These are phyloP conservation scores for Pseudopyricularia javanii DNA, from an alignment of 2,329 filamentous ascomycete genomes.

Conservation along the genomic window DNA sequence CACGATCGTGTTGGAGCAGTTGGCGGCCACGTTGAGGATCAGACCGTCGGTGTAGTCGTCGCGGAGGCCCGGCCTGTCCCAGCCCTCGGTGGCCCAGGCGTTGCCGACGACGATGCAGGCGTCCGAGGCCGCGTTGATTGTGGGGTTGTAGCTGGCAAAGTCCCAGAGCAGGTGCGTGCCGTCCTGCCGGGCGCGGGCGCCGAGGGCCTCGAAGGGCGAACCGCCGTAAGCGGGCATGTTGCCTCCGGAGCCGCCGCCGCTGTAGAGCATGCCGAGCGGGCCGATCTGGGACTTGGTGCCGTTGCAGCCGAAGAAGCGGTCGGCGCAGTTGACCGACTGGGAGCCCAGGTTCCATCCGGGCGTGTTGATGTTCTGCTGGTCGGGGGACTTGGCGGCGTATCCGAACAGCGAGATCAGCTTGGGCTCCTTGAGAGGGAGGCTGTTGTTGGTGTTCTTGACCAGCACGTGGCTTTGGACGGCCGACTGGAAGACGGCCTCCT, in stretches of 20 bases:
- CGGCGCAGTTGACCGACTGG: slow-evolving; percentile 16
- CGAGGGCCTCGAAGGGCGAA: slow-evolving; percentile 20
- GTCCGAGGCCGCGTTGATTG: slow-evolving; percentile 19
- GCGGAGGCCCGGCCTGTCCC: slow-evolving; percentile 38
- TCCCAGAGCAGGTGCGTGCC: slow-evolving; percentile 47
- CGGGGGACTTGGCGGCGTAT: slow-evolving; percentile 32
- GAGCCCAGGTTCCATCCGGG: slow-evolving; percentile 50
- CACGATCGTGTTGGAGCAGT: slow-evolving; percentile 36
- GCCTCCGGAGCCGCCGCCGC: slow-evolving; percentile 36
- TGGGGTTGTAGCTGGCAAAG: slow-evolving; percentile 2
- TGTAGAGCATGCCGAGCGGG: slow-evolving; percentile 35
- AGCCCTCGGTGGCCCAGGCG: slow-evolving; percentile 52
- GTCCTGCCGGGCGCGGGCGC: slow-evolving; percentile 33
- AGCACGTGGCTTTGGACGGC: slow-evolving; percentile 56
- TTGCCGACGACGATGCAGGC: slow-evolving; percentile 49
- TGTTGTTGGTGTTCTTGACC: slow-evolving; percentile 57
- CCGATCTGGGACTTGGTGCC: slow-evolving; percentile 22
- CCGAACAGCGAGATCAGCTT: slow-evolving; percentile 45
- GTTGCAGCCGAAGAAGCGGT: slow-evolving; percentile 36
- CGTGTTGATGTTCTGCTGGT: slow-evolving; percentile 51
- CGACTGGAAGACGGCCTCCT: slow-evolving; percentile 29
- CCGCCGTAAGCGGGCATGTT: slow-evolving; percentile 31
- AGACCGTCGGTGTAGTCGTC: slow-evolving; percentile 45
- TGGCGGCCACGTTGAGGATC: slow-evolving; percentile 32
- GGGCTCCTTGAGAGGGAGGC: slow-evolving; percentile 47